Evolutionary conservation across 768 basidiomycete species (phyloP).

Genomic region (Pisolithus marmoratus): DNA sequence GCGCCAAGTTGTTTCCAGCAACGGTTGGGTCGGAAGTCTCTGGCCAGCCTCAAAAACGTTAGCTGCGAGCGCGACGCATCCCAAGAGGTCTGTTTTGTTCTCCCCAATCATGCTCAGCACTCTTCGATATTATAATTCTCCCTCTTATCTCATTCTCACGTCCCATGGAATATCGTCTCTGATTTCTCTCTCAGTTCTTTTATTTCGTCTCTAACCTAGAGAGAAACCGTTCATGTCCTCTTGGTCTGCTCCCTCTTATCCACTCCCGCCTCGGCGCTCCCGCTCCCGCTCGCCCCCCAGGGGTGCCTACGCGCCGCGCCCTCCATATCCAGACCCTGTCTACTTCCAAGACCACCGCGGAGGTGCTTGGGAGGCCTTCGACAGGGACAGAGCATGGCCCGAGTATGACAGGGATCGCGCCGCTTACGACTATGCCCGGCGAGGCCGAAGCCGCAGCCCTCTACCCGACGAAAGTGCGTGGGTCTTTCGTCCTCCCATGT

Average conservation of each 20-base stretch:
- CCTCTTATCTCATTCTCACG: slow-evolving; percentile 47
- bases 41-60: slow-evolving; percentile 30
- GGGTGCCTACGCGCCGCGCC: slow-evolving; percentile 47
- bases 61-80: slow-evolving; percentile 45
- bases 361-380: slow-evolving; percentile 61
- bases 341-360: slow-evolving; percentile 56
- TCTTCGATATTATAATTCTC: slow-evolving; percentile 52
- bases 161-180: slow-evolving; percentile 41
- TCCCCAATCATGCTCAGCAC: slow-evolving; percentile 83
- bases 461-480: slow-evolving; percentile 57
- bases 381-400: slow-evolving; percentile 63
- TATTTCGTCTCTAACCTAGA: slow-evolving; percentile 22
- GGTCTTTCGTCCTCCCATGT: background rate
- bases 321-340: slow-evolving; percentile 48
- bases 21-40: slow-evolving; percentile 31
- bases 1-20: slow-evolving; percentile 43
- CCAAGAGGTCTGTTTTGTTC: slow-evolving; percentile 86
- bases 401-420: slow-evolving; percentile 65
- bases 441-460: slow-evolving; percentile 76
- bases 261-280: slow-evolving; percentile 69
- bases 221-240: slow-evolving; percentile 60
- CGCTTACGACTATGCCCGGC: slow-evolving; percentile 61
- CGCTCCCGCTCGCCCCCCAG: slow-evolving; percentile 74
- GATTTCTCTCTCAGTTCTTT: slow-evolving; percentile 42
- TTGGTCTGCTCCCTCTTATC: slow-evolving; percentile 68